These are phyloP conservation scores for Blumeriella jaapii DNA, from an alignment of 2,329 filamentous ascomycete genomes.

Conservation along the genomic window DNA sequence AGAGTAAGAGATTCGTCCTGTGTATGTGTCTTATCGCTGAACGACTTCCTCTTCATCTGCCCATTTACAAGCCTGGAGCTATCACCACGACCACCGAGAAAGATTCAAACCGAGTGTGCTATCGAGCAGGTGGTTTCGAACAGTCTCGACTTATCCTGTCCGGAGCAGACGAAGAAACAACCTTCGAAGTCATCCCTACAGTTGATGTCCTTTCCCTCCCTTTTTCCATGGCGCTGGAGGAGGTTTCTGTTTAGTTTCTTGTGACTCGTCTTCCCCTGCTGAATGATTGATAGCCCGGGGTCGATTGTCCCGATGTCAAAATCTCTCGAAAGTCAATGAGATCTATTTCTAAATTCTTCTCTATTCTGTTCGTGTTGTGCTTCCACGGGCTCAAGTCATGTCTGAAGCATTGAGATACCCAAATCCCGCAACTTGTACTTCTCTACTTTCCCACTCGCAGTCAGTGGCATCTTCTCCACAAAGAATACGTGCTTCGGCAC, in stretches of 20 bases:
- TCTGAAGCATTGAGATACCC: not conserved
- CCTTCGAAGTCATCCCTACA: conserved; percentile 4
- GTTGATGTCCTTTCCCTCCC: too few relatives aligned
- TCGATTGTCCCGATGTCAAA: too few relatives aligned
- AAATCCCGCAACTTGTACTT: conserved; percentile 3
- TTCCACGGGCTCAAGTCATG: not conserved
- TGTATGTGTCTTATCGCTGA: too few relatives aligned
- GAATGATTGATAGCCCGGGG: too few relatives aligned
- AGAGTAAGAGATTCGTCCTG: too few relatives aligned
- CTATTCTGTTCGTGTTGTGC: not conserved
- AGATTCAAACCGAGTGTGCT: conserved; percentile 4
- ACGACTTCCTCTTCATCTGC: too few relatives aligned
- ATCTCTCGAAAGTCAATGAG: too few relatives aligned
- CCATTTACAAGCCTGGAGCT: too few relatives aligned
- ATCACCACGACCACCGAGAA: too few relatives aligned
- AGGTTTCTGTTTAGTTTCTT: too few relatives aligned
- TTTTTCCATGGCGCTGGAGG: too few relatives aligned
- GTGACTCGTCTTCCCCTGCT: too few relatives aligned
- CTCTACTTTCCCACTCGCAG: conserved; percentile 4
- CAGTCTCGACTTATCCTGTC: conserved; percentile 6
- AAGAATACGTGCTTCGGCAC: conserved; percentile 3
- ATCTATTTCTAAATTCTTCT: not conserved
- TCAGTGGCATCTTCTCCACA: conserved; percentile 3
- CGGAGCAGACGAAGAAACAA: conserved; percentile 4
- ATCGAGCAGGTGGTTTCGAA: conserved; percentile 3